Evolutionary conservation across 176 grass and related monocot species (phyloP).

Genomic region (Lolium rigidum): DNA sequence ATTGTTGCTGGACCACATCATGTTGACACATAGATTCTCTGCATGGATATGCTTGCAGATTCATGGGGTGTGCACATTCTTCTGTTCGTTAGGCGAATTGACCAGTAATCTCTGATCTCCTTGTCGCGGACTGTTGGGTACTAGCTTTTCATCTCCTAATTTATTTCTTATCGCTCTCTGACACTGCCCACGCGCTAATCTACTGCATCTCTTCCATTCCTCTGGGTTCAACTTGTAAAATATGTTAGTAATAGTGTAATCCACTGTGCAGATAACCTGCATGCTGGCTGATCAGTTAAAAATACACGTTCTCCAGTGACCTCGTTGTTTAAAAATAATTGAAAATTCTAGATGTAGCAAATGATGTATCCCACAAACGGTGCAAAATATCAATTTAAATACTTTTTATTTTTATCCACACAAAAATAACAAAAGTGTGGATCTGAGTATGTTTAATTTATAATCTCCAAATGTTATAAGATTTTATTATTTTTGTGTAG

Average conservation of each 20-base stretch:
- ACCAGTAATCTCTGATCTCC: conserved; percentile 14
- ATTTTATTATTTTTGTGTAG: too few relatives aligned
- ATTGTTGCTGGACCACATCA: conserved; percentile 9
- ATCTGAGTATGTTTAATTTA: too few relatives aligned
- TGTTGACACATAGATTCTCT: conserved; percentile 34
- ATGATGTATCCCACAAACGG: too few relatives aligned
- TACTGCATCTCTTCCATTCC: conserved; percentile 2
- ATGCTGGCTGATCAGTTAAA: neutral
- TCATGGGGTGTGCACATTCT: conserved; percentile 28
- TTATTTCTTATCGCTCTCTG: conserved; percentile 21
- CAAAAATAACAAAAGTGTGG: too few relatives aligned
- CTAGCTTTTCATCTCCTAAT: conserved; percentile 2
- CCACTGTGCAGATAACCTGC: conserved; percentile 1
- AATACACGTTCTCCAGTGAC: too few relatives aligned
- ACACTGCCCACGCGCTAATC: neutral
- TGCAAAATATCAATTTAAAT: too few relatives aligned
- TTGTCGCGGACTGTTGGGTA: conserved; percentile 35
- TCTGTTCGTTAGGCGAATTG: conserved; percentile 41
- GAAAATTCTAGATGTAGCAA: too few relatives aligned
- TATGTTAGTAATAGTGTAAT: neutral
- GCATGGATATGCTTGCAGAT: neutral
- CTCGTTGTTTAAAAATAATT: too few relatives aligned
- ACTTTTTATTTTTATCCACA: too few relatives aligned
- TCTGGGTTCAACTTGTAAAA: neutral
- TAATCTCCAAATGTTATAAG: too few relatives aligned